These are phyloP conservation scores for Trichomonas vaginalis DNA, from an alignment of 208 protist genomes.

Conservation along the genomic window DNA sequence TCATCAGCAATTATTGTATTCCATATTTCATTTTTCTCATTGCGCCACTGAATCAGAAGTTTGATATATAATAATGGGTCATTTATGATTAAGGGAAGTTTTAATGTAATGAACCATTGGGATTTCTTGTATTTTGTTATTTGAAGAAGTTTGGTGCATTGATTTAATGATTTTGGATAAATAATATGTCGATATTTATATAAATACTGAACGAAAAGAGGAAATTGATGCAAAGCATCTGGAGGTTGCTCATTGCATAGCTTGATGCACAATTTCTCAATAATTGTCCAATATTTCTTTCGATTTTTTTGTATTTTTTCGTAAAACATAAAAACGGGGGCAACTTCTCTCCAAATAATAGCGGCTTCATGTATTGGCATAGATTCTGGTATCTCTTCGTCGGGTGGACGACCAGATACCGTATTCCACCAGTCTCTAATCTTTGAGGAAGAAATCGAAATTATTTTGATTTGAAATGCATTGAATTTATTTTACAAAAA, in stretches of 20 bases:
- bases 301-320: not conserved
- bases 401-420: not conserved
- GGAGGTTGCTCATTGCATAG: not conserved
- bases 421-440: not conserved
- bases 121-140: not conserved
- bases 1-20: not conserved
- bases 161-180: not conserved
- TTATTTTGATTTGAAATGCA: too few species aligned
- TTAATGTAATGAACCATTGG: not conserved
- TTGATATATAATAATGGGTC: not conserved
- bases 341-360: not conserved
- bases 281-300: not conserved
- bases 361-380: not conserved
- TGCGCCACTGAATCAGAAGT: not conserved
- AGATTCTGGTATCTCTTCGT: not conserved
- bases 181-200: not conserved
- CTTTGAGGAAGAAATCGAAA: too few species aligned
- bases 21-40: not conserved
- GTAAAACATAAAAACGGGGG: not conserved
- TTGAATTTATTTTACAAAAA: too few species aligned
- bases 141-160: not conserved
- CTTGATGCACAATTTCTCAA: not conserved
- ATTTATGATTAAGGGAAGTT: not conserved
- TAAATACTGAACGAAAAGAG: not conserved
- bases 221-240: not conserved